phyloP scores from a whole-genome alignment of 192 early-diverging fungal species.

The Linnemannia hyalina region DNA sequence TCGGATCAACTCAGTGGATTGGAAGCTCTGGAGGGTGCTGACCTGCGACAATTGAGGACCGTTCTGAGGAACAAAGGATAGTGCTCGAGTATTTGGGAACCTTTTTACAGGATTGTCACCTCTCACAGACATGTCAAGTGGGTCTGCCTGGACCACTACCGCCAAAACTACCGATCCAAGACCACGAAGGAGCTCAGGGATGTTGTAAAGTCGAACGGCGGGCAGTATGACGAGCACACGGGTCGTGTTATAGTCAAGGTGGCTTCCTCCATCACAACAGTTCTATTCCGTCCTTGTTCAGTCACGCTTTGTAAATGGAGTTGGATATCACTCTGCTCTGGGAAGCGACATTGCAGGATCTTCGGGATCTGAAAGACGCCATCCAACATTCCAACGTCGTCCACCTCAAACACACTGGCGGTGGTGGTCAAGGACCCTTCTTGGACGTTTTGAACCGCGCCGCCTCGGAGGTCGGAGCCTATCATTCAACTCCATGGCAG shows the following conservation, averaged over 20 bases:
- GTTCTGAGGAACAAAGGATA: constrained; percentile 7
- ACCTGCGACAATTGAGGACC: constrained; percentile 14
- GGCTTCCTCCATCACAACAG: background rate
- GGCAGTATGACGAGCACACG: background rate
- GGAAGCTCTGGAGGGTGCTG: constrained; percentile 14
- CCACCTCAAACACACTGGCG: background rate
- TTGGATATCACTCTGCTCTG: background rate
- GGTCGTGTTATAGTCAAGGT: constrained; percentile 2
- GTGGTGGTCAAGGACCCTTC: background rate
- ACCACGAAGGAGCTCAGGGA: background rate
- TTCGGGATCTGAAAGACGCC: background rate
- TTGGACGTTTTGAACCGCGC: background rate
- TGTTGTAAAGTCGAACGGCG: constrained; percentile 10
- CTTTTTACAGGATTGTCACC: constrained; percentile 21
- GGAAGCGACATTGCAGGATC: constrained; percentile 10
- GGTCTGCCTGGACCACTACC: constrained; percentile 28
- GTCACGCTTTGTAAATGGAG: background rate
- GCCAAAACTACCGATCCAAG: constrained; percentile 14
- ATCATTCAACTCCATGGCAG: constrained; percentile 8
- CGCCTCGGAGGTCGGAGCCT: constrained; percentile 13
- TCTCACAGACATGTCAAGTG: constrained; percentile 28
- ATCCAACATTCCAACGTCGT: constrained; percentile 5
- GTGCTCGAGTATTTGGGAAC: constrained; percentile 14
- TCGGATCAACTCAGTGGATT: background rate
- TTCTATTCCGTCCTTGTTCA: constrained; percentile 17